Evolutionary conservation across 2,329 filamentous ascomycete species (phyloP).

Genomic region (Cephalotrichum gorgonifer): DNA sequence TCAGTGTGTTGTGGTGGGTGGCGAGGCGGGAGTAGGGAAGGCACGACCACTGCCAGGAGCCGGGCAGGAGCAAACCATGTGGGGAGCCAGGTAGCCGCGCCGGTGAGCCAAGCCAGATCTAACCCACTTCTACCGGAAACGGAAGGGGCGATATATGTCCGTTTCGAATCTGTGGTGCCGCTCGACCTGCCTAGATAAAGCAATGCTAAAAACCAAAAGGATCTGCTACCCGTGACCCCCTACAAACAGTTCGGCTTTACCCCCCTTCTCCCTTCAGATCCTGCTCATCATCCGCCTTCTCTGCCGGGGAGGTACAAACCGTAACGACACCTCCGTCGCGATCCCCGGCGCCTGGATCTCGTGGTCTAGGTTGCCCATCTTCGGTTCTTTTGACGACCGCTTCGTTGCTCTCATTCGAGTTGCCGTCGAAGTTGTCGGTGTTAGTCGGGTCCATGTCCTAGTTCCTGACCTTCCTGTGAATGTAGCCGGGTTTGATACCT

Average conservation of each 20-base stretch:
- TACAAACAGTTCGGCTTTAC: neutral
- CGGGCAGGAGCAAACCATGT: neutral
- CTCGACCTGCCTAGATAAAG: too few relatives aligned
- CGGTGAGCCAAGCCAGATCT: neutral
- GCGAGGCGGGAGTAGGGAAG: neutral
- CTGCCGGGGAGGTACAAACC: neutral
- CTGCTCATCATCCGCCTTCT: neutral
- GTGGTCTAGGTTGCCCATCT: neutral
- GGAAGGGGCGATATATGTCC: too few relatives aligned
- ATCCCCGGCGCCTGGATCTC: neutral
- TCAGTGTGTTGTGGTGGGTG: neutral
- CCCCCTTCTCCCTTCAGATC: neutral
- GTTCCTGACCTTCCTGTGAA: neutral
- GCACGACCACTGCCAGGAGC: neutral
- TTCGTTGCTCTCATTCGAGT: conserved; percentile 3
- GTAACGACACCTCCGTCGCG: conserved; percentile 1
- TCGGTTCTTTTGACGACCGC: neutral
- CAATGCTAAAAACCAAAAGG: neutral
- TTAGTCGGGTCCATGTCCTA: too few relatives aligned
- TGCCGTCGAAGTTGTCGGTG: neutral
- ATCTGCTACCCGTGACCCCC: neutral
- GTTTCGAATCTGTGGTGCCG: too few relatives aligned
- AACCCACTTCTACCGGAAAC: neutral
- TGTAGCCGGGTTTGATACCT: neutral
- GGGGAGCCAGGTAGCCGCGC: neutral